Conservation (phyloP, 352 stramenopile genomes). For the Globisporangium cederbergense region DNA sequence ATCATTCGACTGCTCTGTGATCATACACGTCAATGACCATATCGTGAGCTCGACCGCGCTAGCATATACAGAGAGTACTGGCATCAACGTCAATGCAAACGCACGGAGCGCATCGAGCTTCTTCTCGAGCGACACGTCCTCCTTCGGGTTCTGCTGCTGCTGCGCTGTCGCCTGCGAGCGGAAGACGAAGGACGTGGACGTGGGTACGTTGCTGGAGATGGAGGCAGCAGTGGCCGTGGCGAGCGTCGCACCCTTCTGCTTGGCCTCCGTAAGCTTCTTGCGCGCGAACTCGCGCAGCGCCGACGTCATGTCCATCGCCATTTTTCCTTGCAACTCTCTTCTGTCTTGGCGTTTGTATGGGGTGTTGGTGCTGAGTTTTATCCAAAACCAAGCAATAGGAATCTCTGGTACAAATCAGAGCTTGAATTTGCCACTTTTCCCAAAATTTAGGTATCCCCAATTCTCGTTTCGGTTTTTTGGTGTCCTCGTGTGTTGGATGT, state of each 20-base stretch:
- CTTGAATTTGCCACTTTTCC: too few relatives aligned
- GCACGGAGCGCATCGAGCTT: constrained; percentile 30
- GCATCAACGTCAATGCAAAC: background rate
- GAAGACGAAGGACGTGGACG: constrained; percentile 37
- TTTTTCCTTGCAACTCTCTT: constrained; percentile 8
- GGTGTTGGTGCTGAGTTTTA: too few relatives aligned
- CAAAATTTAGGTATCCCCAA: too few relatives aligned
- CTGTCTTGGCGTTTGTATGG: too few relatives aligned
- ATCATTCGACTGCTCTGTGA: constrained; percentile 43
- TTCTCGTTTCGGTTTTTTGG: too few relatives aligned
- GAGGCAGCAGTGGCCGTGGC: constrained; percentile 47
- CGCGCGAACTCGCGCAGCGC: constrained; percentile 68
- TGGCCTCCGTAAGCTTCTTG: constrained; percentile 72
- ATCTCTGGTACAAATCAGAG: too few relatives aligned
- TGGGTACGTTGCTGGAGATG: constrained; percentile 45
- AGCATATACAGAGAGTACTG: background rate
- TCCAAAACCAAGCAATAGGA: too few relatives aligned
- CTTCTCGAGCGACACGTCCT: constrained; percentile 32
- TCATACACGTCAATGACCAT: background rate
- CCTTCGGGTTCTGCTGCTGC: constrained; percentile 3
- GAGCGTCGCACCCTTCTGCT: constrained; percentile 56
- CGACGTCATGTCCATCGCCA: constrained; percentile 64
- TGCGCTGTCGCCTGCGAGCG: constrained; percentile 18
- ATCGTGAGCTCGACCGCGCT: background rate
- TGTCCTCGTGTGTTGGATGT: too few relatives aligned